A percentile compares a stretch with the other conserved stretches of the same genome.
Conservation (phyloP, 345 rosid species). For the Heritiera littoralis region DNA sequence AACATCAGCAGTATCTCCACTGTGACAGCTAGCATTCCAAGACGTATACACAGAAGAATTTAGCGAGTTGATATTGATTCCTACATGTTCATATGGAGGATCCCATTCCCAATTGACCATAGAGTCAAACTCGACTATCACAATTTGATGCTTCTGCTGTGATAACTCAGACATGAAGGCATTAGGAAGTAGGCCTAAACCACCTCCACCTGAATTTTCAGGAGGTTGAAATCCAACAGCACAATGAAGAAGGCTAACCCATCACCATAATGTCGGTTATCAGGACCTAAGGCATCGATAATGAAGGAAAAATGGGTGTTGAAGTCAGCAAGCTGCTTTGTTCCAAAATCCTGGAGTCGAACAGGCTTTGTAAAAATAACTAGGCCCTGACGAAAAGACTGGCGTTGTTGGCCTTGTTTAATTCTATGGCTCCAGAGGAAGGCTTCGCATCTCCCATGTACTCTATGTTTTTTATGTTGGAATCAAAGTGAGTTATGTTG, state of each 20-base stretch:
- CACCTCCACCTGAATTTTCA: constrained; percentile 38
- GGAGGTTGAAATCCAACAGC: constrained; percentile 28
- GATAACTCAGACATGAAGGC: not conserved
- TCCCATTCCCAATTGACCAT: constrained; percentile 22
- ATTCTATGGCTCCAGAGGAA: constrained; percentile 29
- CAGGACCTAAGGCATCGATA: constrained; percentile 21
- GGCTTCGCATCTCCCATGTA: constrained; percentile 38
- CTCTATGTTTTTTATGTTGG: not conserved
- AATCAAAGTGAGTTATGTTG: constrained; percentile 26
- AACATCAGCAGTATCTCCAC: constrained; percentile 10
- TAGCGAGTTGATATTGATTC: constrained; percentile 39
- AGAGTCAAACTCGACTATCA: constrained; percentile 42
- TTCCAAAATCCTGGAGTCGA: constrained; percentile 11
- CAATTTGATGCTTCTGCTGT: constrained; percentile 23
- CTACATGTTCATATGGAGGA: constrained; percentile 39
- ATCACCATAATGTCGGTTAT: not conserved
- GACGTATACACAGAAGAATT: constrained; percentile 5
- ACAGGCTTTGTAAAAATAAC: constrained; percentile 25
- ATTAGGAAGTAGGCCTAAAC: constrained; percentile 35
- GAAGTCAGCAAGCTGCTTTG: no score
- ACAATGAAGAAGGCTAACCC: constrained; percentile 45
- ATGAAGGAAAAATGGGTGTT: not conserved
- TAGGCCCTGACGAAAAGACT: constrained; percentile 13
- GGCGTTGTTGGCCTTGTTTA: not conserved
- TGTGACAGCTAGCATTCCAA: constrained; percentile 5